Percentiles rank a stretch among this genome's conserved stretches.
Evolutionary conservation across 2,329 filamentous ascomycete species (phyloP).

Genomic region (Hypoxylon sp.): DNA sequence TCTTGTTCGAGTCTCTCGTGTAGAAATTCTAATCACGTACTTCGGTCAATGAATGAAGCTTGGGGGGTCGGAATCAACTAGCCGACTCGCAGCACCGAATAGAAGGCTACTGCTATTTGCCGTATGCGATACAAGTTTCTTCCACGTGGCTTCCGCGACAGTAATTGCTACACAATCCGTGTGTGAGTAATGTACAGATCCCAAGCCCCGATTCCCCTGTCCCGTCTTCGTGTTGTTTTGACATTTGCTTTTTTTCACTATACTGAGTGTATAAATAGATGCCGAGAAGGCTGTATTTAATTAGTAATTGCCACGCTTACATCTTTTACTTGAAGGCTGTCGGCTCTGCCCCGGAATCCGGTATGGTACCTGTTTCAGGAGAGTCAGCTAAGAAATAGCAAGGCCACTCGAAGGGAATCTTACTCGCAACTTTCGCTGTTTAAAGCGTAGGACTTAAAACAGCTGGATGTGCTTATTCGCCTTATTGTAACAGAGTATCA

Average conservation of each 20-base stretch:
- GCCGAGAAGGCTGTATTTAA: constrained; percentile 3
- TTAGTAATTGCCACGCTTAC: constrained; percentile 17
- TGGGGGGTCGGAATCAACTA: background rate
- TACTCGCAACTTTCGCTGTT: background rate
- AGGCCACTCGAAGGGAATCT: background rate
- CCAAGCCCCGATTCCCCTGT: background rate
- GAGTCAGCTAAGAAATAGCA: background rate
- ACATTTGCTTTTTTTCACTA: background rate
- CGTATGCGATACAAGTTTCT: constrained; percentile 12
- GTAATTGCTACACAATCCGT: constrained; percentile 11
- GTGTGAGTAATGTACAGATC: background rate
- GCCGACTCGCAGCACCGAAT: background rate
- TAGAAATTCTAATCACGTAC: background rate
- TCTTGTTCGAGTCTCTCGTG: background rate
- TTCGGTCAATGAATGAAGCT: background rate
- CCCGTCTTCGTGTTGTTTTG: background rate
- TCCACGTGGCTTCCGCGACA: constrained; percentile 13
- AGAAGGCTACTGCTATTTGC: constrained; percentile 8
- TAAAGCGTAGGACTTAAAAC: constrained; percentile 4
- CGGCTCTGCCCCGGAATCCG: background rate
- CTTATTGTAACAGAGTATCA: background rate
- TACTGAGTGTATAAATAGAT: constrained; percentile 16
- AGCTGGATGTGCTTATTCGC: background rate
- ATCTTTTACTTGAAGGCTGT: constrained; percentile 1
- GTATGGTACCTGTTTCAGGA: background rate